Conservation (phyloP, 108 stramenopile genomes). For the Nitzschia palea region DNA sequence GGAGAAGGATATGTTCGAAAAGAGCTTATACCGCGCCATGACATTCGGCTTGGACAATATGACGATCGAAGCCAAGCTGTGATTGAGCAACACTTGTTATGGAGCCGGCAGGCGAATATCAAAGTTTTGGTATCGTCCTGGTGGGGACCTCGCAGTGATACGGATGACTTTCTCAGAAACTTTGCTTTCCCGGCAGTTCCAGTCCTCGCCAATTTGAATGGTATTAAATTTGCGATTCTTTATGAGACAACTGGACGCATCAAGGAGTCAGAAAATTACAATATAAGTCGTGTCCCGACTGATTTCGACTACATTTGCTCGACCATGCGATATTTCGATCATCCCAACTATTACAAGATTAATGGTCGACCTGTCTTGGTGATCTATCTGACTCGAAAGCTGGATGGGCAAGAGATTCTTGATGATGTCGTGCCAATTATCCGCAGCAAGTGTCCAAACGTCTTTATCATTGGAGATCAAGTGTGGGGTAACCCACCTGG, state of each 20-base stretch:
- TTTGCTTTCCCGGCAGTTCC: neutral
- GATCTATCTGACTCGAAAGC: slow-evolving; percentile 25
- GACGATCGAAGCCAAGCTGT: slow-evolving; percentile 9
- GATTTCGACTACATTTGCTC: slow-evolving; percentile 34
- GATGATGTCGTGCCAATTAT: slow-evolving; percentile 17
- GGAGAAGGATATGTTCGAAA: slow-evolving; percentile 19
- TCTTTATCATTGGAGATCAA: slow-evolving; percentile 36
- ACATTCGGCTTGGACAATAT: slow-evolving; percentile 31
- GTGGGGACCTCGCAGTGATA: slow-evolving; percentile 20
- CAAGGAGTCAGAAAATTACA: neutral
- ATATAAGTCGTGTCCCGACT: neutral
- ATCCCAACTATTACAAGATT: slow-evolving; percentile 35
- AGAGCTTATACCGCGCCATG: slow-evolving; percentile 21
- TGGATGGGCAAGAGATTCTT: slow-evolving; percentile 9
- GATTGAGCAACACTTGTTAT: slow-evolving; percentile 24
- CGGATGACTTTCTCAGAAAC: slow-evolving; percentile 3
- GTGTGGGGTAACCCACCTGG: neutral
- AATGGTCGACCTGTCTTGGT: slow-evolving; percentile 38
- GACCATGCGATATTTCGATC: slow-evolving; percentile 26
- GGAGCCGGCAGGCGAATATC: slow-evolving; percentile 24
- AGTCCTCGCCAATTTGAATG: slow-evolving; percentile 11
- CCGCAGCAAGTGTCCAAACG: slow-evolving; percentile 4
- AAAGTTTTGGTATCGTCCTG: slow-evolving; percentile 30
- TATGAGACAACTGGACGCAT: slow-evolving; percentile 26
- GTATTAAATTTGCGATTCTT: slow-evolving; percentile 14